phyloP scores from a whole-genome alignment of 306 rosid species.

The Lathyrus aphaca region DNA sequence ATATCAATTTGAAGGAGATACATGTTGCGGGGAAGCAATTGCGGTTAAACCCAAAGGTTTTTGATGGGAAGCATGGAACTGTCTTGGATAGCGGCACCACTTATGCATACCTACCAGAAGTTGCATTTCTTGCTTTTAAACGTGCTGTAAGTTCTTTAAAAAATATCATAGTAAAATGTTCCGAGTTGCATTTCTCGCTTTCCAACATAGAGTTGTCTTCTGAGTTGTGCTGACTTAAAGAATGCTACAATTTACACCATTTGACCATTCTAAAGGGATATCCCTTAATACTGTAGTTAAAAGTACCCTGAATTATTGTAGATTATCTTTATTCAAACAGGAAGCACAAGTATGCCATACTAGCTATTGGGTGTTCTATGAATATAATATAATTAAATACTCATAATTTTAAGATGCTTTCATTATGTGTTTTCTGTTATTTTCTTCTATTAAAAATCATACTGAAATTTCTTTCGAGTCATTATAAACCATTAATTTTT shows the following conservation, averaged over 20 bases:
- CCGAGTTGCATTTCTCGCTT: background rate
- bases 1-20: conserved; percentile 88
- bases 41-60: conserved; percentile 63
- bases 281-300: too few species aligned
- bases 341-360: background rate
- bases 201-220: conserved; percentile 14
- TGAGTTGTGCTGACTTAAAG: conserved; percentile 2
- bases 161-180: conserved; percentile 6
- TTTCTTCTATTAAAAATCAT: conserved; percentile 8
- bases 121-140: conserved; percentile 75
- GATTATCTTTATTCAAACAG: too few species aligned
- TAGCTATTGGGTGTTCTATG: conserved; percentile 24
- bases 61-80: conserved; percentile 84
- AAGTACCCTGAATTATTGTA: too few species aligned
- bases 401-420: conserved; percentile 11
- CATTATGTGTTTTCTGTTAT: background rate
- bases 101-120: conserved; percentile 85
- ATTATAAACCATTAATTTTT: background rate
- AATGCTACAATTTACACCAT: background rate
- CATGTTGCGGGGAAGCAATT: conserved; percentile 85
- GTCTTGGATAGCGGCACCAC: conserved; percentile 98
- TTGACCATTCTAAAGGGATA: conserved; percentile 22
- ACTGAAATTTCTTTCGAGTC: conserved; percentile 11
- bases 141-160: conserved; percentile 69
- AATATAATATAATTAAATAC: conserved; percentile 6